Evolutionary conservation across 2,329 filamentous ascomycete species (phyloP).

Genomic region (Magnaporthiopsis incrustans): DNA sequence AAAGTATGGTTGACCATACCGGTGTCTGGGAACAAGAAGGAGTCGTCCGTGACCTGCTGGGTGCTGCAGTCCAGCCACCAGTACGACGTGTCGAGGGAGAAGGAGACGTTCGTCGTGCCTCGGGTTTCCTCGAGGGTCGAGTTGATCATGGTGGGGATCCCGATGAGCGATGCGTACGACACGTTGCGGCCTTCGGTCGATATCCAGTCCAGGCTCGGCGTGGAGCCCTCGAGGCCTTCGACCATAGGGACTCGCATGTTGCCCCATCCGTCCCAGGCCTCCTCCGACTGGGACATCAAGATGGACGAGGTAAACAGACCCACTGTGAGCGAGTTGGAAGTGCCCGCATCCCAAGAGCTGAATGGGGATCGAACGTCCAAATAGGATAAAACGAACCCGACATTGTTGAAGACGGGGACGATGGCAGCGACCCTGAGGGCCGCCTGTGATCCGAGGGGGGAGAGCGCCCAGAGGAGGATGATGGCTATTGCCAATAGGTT

Average conservation of each 20-base stretch:
- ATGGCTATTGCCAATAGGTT: slow-evolving; percentile 18
- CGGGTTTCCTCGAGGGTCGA: background rate
- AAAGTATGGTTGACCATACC: slow-evolving; percentile 3
- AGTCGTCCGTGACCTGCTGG: background rate
- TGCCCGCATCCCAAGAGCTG: background rate
- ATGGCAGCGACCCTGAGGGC: slow-evolving; percentile 15
- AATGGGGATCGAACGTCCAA: background rate
- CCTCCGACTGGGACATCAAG: slow-evolving; percentile 2
- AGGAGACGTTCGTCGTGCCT: background rate
- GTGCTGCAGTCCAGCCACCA: slow-evolving; percentile 6
- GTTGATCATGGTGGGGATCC: slow-evolving; percentile 6
- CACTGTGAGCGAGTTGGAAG: slow-evolving; percentile 4
- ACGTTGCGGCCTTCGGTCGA: slow-evolving; percentile 1
- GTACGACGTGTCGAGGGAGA: slow-evolving; percentile 9
- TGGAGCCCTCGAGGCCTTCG: slow-evolving; percentile 6
- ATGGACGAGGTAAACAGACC: slow-evolving; percentile 7
- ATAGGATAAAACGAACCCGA: background rate
- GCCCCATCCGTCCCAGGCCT: slow-evolving; percentile 11
- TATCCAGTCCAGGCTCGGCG: background rate
- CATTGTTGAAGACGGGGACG: slow-evolving; percentile 20
- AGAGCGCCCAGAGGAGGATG: slow-evolving; percentile 21
- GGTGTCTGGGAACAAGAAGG: background rate
- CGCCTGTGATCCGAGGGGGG: slow-evolving; percentile 23
- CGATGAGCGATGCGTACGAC: slow-evolving; percentile 10
- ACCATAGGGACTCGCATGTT: slow-evolving; percentile 10